These are phyloP conservation scores for Alternaria viburni DNA, from an alignment of 2,329 filamentous ascomycete species.

Conservation along the genomic window DNA sequence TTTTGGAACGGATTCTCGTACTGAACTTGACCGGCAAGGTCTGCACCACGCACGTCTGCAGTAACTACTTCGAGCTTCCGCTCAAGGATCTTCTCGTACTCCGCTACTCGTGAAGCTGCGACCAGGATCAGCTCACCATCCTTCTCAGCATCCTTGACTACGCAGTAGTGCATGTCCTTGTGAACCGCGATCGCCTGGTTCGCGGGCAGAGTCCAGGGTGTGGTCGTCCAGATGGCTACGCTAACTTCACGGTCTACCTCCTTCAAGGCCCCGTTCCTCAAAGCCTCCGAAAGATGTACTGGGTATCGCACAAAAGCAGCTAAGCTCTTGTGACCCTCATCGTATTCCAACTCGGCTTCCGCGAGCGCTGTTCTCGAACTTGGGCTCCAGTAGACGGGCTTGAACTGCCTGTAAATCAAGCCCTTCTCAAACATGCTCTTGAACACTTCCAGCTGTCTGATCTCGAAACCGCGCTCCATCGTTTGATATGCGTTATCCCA, in stretches of 20 bases:
- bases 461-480: conserved; percentile 78
- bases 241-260: conserved; percentile 55
- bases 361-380: conserved; percentile 80
- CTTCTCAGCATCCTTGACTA: conserved; percentile 59
- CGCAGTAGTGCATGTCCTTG: conserved; percentile 72
- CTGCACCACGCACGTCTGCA: conserved; percentile 66
- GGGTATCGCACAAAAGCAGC: conserved; percentile 84
- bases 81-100: conserved; percentile 45
- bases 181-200: conserved; percentile 89
- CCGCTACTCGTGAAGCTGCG: conserved; percentile 72
- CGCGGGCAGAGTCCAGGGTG: conserved; percentile 94
- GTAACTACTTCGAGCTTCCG: conserved; percentile 57
- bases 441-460: conserved; percentile 76
- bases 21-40: conserved; percentile 66
- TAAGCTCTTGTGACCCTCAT: conserved; percentile 73
- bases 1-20: conserved; percentile 77
- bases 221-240: conserved; percentile 98
- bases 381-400: conserved; percentile 87
- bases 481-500: conserved; percentile 80
- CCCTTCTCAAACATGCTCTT: conserved; percentile 72
- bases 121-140: conserved; percentile 69
- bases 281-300: conserved; percentile 57
- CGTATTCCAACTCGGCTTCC: conserved; percentile 85
- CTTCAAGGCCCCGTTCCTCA: conserved; percentile 50
- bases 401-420: conserved; percentile 77